These are phyloP conservation scores for Alternaria panax DNA, from an alignment of 2,329 filamentous ascomycete species.

Conservation along the genomic window DNA sequence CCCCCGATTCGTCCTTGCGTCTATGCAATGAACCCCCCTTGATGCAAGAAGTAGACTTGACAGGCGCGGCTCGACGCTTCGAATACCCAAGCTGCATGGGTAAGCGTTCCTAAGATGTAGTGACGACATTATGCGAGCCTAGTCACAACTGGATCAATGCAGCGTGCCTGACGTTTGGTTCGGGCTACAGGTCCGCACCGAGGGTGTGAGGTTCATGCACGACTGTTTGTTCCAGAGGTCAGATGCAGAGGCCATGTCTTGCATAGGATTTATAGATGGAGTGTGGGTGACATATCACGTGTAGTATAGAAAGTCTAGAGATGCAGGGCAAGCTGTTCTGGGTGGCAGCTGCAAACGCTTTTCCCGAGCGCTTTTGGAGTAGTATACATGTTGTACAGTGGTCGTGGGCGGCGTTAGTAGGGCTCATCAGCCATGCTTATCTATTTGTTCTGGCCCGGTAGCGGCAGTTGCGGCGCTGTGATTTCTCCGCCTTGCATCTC, in stretches of 20 bases:
- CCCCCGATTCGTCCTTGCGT: constrained; percentile 10
- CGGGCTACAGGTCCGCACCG: neutral
- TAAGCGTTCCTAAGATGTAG: neutral
- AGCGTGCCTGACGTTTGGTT: neutral
- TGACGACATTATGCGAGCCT: constrained; percentile 22
- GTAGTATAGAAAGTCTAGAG: neutral
- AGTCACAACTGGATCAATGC: neutral
- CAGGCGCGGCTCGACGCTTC: constrained; percentile 1
- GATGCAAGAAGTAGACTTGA: constrained; percentile 6
- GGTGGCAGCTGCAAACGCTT: neutral
- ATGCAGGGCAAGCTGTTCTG: neutral
- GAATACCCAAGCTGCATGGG: neutral
- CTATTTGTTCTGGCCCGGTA: constrained; percentile 30
- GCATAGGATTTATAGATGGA: neutral
- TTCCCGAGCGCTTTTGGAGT: neutral
- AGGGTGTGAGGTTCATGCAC: constrained; percentile 6
- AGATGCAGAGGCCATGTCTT: neutral
- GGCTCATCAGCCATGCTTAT: neutral
- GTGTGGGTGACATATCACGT: neutral
- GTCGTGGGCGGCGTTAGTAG: constrained; percentile 16
- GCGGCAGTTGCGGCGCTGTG: constrained; percentile 43
- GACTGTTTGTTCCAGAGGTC: neutral
- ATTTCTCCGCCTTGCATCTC: constrained; percentile 54
- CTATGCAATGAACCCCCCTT: constrained; percentile 1
- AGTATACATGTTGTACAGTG: constrained; percentile 20